Conservation (phyloP, 176 grass and related monocot species). For the Themeda triandra region DNA sequence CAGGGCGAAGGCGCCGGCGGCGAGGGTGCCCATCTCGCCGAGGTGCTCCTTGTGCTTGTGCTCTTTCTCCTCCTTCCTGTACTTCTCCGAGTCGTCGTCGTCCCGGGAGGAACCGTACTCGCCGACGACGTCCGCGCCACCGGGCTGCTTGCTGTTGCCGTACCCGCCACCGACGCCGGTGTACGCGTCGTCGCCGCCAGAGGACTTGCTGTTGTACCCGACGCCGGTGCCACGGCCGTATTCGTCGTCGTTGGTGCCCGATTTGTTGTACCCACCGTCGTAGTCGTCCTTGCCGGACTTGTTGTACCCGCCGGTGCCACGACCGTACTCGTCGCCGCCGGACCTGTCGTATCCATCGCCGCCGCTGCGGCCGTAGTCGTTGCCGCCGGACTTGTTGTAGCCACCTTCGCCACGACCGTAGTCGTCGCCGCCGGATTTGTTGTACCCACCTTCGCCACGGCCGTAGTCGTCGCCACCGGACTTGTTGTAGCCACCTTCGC, state of each 20-base stretch:
- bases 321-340: neutral
- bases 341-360: neutral
- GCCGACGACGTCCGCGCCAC: neutral
- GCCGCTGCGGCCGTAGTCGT: neutral
- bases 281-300: neutral
- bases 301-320: neutral
- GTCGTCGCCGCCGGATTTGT: neutral
- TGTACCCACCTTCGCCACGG: neutral
- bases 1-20: constrained; percentile 69
- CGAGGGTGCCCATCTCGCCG: constrained; percentile 61
- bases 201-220: constrained; percentile 12
- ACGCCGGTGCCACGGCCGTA: neutral
- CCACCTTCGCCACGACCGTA: neutral
- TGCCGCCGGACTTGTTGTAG: constrained; percentile 2
- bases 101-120: constrained; percentile 23
- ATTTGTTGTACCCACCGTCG: neutral
- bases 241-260: neutral
- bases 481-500: neutral
- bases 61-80: constrained; percentile 64
- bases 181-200: neutral
- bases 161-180: neutral
- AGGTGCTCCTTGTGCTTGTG: constrained; percentile 79
- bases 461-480: constrained; percentile 26
- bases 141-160: neutral
- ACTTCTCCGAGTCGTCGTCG: constrained; percentile 44